Conservation (phyloP, 495 filamentous ascomycete genomes). For the Clavariopsis aquatica region DNA sequence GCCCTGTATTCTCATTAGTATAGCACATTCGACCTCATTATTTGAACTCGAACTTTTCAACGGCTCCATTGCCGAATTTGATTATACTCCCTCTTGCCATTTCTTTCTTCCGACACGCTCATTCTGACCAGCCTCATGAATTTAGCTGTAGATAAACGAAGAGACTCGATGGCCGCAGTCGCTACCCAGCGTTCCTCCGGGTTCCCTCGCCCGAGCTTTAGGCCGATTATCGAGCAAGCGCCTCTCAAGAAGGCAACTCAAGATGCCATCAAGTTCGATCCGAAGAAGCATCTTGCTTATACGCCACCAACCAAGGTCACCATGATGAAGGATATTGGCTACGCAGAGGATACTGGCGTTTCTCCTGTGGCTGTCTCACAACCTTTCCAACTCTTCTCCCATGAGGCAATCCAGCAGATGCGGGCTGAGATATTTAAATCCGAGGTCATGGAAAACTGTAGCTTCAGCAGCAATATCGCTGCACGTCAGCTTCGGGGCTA, state of each 20-base stretch:
- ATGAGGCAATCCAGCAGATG: conserved; percentile 66
- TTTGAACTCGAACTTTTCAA: too few species aligned
- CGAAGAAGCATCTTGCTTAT: conserved; percentile 59
- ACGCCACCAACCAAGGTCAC: conserved; percentile 53
- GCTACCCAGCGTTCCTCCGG: conserved; percentile 23
- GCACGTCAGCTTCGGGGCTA: conserved; percentile 69
- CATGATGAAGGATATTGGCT: conserved; percentile 63
- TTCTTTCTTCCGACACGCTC: not conserved
- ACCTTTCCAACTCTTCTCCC: conserved; percentile 71
- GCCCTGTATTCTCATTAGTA: not conserved
- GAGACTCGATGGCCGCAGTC: conserved; percentile 30
- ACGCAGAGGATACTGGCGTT: conserved; percentile 57
- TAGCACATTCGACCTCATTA: not conserved
- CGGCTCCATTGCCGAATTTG: not conserved
- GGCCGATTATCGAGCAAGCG: conserved; percentile 38
- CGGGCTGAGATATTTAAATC: conserved; percentile 64
- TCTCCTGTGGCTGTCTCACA: conserved; percentile 70
- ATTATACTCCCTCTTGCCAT: not conserved
- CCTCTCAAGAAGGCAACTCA: conserved; percentile 22
- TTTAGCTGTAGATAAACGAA: not conserved
- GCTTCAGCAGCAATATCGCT: conserved; percentile 64
- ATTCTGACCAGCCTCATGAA: conserved; percentile 9
- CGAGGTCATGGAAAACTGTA: conserved; percentile 65
- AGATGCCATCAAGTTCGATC: conserved; percentile 47
- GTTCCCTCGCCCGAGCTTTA: conserved; percentile 30